Evolutionary conservation across 2,329 filamentous ascomycete genomes (phyloP), one percentile per base, ranked within the genome.

Genomic region (Blastomyces emzantsi): DNA sequence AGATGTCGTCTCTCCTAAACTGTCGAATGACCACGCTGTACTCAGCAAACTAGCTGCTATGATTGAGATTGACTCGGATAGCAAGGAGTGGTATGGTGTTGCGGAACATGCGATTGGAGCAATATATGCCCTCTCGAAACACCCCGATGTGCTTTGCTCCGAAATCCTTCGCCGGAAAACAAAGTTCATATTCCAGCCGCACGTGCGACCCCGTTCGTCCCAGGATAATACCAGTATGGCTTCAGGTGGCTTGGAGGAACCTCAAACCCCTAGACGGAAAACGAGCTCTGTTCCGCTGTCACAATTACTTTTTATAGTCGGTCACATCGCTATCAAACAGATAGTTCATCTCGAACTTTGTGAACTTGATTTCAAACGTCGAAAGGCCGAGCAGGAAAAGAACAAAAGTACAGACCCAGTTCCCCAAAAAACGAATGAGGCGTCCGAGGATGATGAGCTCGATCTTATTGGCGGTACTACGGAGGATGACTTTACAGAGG

Each of bases 261-360:
- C 33, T 73, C 71, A 17, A 73, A 77, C 9, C 69, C 68, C 33
- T 72, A 75, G 28, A 65, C 85, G 82, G 71, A 85, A 87, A 39
- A 90, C 88, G 69, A 85, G 87, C 4, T 73, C 90, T 0, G 83
- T 92, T 57, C 87, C 85, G 0, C 81, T 99, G 1, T 96, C 94
- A 0, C 94, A 97, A 71, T 83, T 99, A 1, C 82, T 99, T 0
- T 97, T 97, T 73, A 89, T 96, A 45, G 93, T 97, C 39, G 94
- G 94, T 0, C 94, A 99, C 72, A 90, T 97, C 58, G 94, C 94
- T 17, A 94, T 99, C 73, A 99, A 99, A 78, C 95, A 99, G 73
- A 99, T 99, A 69, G 95, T 99, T 0, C 94, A 99, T 74, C 84
- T 99, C 13, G 94, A 99, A 71, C 82, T 97, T n/a, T 96, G 92